Conservation (phyloP, 208 protist genomes). For the Trypanosoma avium region DNA sequence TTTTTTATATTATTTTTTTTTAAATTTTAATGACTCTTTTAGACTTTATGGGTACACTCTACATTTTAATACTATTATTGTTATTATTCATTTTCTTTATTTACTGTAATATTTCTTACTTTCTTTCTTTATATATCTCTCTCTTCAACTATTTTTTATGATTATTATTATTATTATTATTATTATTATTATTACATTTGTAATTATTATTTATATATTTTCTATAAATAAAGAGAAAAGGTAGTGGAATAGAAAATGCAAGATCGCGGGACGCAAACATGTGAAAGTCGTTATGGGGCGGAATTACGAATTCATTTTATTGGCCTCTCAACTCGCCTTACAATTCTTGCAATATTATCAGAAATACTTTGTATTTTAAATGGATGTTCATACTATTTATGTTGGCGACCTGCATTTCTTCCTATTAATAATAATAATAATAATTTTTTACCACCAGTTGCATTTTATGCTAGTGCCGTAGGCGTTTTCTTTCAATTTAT, state of each 20-base stretch:
- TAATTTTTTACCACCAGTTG: not conserved
- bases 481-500: slow-evolving; percentile 24
- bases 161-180: too few species aligned
- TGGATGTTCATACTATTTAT: slow-evolving; percentile 35
- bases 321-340: slow-evolving; percentile 16
- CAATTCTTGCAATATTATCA: slow-evolving; percentile 3
- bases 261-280: slow-evolving; percentile 15
- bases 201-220: too few species aligned
- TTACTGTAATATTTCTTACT: not conserved
- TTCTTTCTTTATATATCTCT: not conserved
- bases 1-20: not conserved
- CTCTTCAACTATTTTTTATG: too few species aligned
- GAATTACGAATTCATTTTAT: slow-evolving; percentile 22
- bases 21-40: too few species aligned
- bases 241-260: not conserved
- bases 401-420: slow-evolving; percentile 18
- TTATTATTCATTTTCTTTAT: too few species aligned
- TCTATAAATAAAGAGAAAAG: not conserved
- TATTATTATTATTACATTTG: too few species aligned
- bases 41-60: too few species aligned
- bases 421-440: not conserved
- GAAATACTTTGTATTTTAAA: slow-evolving; percentile 27
- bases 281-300: slow-evolving; percentile 13
- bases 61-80: too few species aligned
- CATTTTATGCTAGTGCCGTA: slow-evolving; percentile 12